Conservation (phyloP, 495 filamentous ascomycete genomes). For the Talaromyces nanjingensis region DNA sequence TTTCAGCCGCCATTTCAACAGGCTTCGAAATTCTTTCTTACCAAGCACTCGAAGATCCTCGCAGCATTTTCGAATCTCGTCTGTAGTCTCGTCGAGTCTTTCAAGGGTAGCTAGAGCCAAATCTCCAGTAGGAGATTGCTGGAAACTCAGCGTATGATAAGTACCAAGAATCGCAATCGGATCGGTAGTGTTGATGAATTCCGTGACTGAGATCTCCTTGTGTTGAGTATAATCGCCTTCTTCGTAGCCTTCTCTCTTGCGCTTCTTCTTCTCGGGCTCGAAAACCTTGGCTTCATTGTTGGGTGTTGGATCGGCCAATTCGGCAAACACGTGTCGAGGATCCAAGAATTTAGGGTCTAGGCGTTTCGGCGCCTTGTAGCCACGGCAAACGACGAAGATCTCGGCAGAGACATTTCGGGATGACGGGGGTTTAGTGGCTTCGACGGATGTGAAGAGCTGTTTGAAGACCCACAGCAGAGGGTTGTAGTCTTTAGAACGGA, state of each 20-base stretch:
- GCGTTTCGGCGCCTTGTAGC: conserved; percentile 86
- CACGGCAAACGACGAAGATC: conserved; percentile 95
- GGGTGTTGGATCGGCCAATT: conserved; percentile 78
- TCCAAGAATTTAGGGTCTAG: conserved; percentile 93
- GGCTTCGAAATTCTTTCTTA: conserved; percentile 84
- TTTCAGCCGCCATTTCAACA: conserved; percentile 89
- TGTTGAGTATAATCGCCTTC: conserved; percentile 91
- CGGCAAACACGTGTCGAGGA: conserved; percentile 85
- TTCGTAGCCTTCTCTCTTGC: conserved; percentile 94
- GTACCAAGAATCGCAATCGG: conserved; percentile 92
- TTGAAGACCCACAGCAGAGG: conserved; percentile 95
- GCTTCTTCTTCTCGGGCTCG: conserved; percentile 93
- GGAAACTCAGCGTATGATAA: conserved; percentile 76
- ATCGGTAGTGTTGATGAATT: conserved; percentile 92
- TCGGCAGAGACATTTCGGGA: conserved; percentile 93
- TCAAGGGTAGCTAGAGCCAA: conserved; percentile 80
- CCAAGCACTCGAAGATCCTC: conserved; percentile 85
- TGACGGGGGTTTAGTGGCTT: conserved; percentile 94
- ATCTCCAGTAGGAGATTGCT: conserved; percentile 69
- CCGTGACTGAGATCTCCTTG: conserved; percentile 78
- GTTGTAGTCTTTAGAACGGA: conserved; percentile 97
- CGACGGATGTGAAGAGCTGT: conserved; percentile 88
- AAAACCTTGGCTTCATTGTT: conserved; percentile 98
- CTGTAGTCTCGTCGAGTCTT: conserved; percentile 85
- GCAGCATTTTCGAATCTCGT: conserved; percentile 81